Percentiles rank a stretch among this genome's conserved stretches.
phyloP scores from a whole-genome alignment of 2,329 filamentous ascomycete genomes.

The Tolypocladium cylindrosporum region DNA sequence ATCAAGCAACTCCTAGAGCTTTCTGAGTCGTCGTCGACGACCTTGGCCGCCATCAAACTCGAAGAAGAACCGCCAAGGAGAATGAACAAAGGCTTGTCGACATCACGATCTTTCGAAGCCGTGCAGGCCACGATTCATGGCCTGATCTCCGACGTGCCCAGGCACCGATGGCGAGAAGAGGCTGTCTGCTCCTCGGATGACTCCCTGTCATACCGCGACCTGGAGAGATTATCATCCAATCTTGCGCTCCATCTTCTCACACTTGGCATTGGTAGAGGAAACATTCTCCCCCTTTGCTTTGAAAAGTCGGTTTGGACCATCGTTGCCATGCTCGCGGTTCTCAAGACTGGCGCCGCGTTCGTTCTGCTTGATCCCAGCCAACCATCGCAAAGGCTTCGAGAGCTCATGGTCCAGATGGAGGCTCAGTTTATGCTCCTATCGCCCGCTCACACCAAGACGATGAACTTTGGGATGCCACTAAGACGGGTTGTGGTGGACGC shows the following conservation, averaged over 20 bases:
- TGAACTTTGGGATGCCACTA: not conserved
- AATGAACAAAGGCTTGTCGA: not conserved
- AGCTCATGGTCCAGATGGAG: not conserved
- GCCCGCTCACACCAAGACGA: not conserved
- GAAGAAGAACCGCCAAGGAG: not conserved
- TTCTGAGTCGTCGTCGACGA: not conserved
- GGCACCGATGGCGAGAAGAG: not conserved
- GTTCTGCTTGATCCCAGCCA: constrained; percentile 10
- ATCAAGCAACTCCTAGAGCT: not conserved
- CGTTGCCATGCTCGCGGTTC: constrained; percentile 2
- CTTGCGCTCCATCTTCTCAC: not conserved
- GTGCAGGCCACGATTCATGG: not conserved
- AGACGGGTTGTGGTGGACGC: not conserved
- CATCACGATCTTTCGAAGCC: not conserved
- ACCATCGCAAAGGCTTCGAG: not conserved
- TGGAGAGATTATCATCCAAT: not conserved
- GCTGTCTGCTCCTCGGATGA: not conserved
- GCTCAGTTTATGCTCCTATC: not conserved
- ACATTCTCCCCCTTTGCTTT: constrained; percentile 1
- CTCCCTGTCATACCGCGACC: not conserved
- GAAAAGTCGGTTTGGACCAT: constrained; percentile 4
- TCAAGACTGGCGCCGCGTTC: constrained; percentile 6
- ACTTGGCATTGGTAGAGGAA: not conserved
- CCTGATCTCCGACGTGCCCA: not conserved
- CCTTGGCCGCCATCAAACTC: not conserved